Evolutionary conservation across 169 alveolate genomes (phyloP), one percentile per base, ranked within the genome.

Genomic region (Plasmodium inui): DNA sequence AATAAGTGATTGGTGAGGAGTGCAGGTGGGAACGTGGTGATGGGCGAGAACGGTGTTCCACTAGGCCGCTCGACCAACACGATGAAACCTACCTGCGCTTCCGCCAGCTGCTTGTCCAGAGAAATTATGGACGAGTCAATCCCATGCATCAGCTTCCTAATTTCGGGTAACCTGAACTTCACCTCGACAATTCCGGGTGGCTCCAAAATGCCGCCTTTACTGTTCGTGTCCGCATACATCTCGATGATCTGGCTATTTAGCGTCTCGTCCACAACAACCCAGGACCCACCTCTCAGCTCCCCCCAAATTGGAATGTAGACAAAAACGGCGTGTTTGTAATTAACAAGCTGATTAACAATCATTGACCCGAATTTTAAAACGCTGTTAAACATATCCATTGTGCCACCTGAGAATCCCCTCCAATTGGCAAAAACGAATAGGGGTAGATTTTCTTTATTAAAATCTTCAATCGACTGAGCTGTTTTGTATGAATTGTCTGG

Each of bases 401-500:
- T 93, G 19, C 98, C 98, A n/a, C 98, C 98, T n/a, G 98, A 96
- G 79, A 97, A 97, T 6, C 97, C 95, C 37, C 97, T 73, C 97
- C 95, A 96, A 81, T 97, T 97, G 28, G 98, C 97, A 41, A 97
- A 93, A 80, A 97, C 92, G 32, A 97, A 93, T 76, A 97, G 86
- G 17, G 98, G 98, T 80, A 96, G 83, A 50, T 96, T 96, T 93
- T 97, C 98, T 79, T 95, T 94, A 90, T 96, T 96, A 95, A 97
- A 97, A 82, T 97, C 98, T 34, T 93, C 90, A 44, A 97, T 95
- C 19, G 98, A 97, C 84, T 97, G 98, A 0, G 98, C 98, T 12
- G 98, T 97, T 95, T 97, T 97, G 93, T 92, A 97, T 12, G 98
- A 98, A 74, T 97, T 95, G 92, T 97, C 97, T 0, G 98, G 98